phyloP scores from a whole-genome alignment of 2,329 filamentous ascomycete species.

The Colletotrichum zoysiae region DNA sequence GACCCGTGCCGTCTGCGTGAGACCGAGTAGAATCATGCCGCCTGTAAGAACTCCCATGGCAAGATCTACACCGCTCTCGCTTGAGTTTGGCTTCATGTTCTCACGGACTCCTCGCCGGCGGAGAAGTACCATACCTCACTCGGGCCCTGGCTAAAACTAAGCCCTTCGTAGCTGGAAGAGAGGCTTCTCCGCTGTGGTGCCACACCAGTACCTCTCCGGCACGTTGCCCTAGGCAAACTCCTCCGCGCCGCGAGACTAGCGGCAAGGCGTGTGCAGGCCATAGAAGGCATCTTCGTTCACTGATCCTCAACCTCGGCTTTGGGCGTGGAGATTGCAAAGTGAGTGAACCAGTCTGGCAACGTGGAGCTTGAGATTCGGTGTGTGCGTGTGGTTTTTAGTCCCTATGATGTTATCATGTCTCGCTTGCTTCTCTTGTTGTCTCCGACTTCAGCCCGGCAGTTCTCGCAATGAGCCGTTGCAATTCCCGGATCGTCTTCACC shows the following conservation, averaged over 20 bases:
- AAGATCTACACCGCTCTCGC: background rate
- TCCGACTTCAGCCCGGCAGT: background rate
- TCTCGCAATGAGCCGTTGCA: background rate
- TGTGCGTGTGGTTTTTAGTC: background rate
- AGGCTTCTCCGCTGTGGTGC: conserved; percentile 6
- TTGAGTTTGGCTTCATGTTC: background rate
- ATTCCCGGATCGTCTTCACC: background rate
- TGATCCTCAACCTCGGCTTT: conserved; percentile 3
- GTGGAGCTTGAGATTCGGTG: background rate
- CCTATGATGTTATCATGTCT: conserved; percentile 9
- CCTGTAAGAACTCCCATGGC: background rate
- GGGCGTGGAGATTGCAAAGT: background rate
- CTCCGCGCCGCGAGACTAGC: background rate
- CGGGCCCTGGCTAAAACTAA: conserved; percentile 31
- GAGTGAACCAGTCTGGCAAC: too few relatives aligned
- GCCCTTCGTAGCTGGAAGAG: background rate
- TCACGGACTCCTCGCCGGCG: background rate
- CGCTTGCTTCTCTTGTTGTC: too few relatives aligned
- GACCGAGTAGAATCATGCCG: background rate
- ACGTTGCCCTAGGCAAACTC: background rate
- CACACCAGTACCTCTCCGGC: too few relatives aligned
- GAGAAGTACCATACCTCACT: conserved; percentile 7
- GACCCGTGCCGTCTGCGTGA: too few relatives aligned
- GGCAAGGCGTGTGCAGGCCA: background rate
- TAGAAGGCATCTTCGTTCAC: background rate